A percentile compares a stretch with the other conserved stretches of the same genome.
Conservation (phyloP, 1,284 basidiomycete species). For the Tilletiaria anomala region DNA sequence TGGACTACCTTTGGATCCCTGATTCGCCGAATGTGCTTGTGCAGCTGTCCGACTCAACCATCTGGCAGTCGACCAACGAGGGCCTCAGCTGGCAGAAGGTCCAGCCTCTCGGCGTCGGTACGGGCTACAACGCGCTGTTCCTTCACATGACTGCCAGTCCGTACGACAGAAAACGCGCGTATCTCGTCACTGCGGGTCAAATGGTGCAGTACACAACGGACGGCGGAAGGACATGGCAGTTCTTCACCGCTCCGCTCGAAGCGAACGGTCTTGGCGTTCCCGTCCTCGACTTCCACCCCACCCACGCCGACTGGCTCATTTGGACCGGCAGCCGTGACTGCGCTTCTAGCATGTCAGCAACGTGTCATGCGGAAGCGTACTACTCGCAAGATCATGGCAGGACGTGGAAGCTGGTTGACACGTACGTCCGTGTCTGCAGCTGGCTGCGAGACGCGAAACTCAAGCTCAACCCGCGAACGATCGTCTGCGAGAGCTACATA, state of each 20-base stretch:
- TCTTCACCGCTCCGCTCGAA: constrained; percentile 49
- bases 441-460: constrained; percentile 72
- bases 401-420: constrained; percentile 61
- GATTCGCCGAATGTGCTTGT: constrained; percentile 61
- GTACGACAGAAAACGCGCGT: constrained; percentile 65
- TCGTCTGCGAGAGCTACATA: constrained; percentile 77
- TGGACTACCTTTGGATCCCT: constrained; percentile 68
- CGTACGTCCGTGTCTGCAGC: constrained; percentile 78
- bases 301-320: constrained; percentile 64
- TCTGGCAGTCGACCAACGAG: constrained; percentile 90
- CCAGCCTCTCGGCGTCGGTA: constrained; percentile 1
- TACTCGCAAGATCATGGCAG: constrained; percentile 49
- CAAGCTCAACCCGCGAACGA: constrained; percentile 65
- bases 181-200: constrained; percentile 60
- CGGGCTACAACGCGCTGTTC: constrained; percentile 44
- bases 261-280: constrained; percentile 67
- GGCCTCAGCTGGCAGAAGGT: constrained; percentile 72
- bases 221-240: constrained; percentile 60
- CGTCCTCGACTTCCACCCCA: constrained; percentile 75
- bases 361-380: constrained; percentile 29
- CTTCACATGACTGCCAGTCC: constrained; percentile 73
- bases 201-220: constrained; percentile 65
- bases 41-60: constrained; percentile 57
- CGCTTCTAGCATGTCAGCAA: constrained; percentile 26
- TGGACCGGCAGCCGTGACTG: constrained; percentile 72